These are phyloP conservation scores for Melastoma candidum DNA, from an alignment of 441 rosid species.

Conservation along the genomic window DNA sequence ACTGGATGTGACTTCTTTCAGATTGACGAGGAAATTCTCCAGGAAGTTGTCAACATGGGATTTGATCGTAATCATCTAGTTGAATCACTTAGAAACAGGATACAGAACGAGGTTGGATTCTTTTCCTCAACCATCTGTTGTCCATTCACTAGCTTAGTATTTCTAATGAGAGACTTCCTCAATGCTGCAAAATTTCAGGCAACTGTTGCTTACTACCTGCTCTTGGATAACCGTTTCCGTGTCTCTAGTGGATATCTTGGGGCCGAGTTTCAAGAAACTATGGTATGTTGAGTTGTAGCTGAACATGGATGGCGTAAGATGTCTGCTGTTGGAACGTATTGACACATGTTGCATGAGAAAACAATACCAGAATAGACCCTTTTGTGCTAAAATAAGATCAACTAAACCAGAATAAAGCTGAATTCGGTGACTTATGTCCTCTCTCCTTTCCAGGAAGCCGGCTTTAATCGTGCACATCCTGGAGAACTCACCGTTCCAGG, in stretches of 20 bases:
- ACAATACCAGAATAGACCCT: no score
- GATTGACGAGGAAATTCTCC: slow-evolving; percentile 95
- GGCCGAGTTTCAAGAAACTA: slow-evolving; percentile 90
- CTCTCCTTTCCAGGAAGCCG: slow-evolving; percentile 42
- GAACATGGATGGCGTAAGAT: no score
- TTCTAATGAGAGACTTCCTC: slow-evolving; percentile 1
- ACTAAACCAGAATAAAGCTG: no score
- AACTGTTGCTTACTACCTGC: slow-evolving; percentile 86
- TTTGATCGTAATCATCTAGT: slow-evolving; percentile 69
- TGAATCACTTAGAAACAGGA: slow-evolving; percentile 78
- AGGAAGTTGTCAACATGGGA: slow-evolving; percentile 77
- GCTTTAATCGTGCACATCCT: slow-evolving; percentile 51
- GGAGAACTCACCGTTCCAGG: slow-evolving; percentile 53
- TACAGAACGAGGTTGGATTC: slow-evolving; percentile 66
- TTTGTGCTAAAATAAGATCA: no score
- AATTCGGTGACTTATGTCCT: no score
- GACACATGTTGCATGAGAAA: no score
- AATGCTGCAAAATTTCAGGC: slow-evolving; percentile 41
- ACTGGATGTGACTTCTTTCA: slow-evolving; percentile 18
- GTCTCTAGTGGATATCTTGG: slow-evolving; percentile 95
- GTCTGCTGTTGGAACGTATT: no score
- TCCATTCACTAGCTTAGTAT: slow-evolving; percentile 2
- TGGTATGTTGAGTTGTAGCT: slow-evolving; percentile 26
- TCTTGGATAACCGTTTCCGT: slow-evolving; percentile 86
- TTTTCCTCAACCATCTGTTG: slow-evolving; percentile 9